Percentiles rank a stretch among this genome's conserved stretches.
These are phyloP conservation scores for Houttuynia cordata DNA, from an alignment of 164 flowering plant species.

Conservation along the genomic window DNA sequence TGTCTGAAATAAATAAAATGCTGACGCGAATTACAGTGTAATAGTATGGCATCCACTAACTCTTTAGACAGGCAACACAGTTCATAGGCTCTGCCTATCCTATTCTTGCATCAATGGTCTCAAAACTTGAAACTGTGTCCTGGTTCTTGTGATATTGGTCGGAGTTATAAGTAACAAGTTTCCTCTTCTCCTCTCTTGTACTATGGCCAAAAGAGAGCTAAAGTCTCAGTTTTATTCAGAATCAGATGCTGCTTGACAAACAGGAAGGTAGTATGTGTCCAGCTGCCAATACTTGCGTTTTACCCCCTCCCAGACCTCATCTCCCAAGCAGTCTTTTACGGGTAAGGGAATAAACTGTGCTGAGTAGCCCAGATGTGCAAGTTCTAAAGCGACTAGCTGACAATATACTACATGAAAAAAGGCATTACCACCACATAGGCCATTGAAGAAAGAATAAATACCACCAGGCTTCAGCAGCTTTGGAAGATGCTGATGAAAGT, in stretches of 20 bases:
- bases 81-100: no score
- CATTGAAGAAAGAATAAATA: constrained; percentile 91
- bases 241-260: constrained; percentile 59
- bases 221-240: constrained; percentile 25
- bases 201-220: neutral
- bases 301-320: constrained; percentile 86
- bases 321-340: constrained; percentile 78
- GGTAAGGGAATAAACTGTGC: constrained; percentile 90
- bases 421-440: constrained; percentile 93
- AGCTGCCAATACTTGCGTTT: constrained; percentile 97
- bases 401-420: constrained; percentile 97
- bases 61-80: no score
- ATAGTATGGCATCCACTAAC: no score
- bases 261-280: constrained; percentile 93
- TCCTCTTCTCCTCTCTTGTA: neutral
- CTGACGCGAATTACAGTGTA: no score
- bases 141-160: no score
- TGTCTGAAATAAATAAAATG: no score
- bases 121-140: no score
- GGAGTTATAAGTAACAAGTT: neutral
- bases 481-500: constrained; percentile 88
- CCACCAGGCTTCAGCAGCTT: constrained; percentile 74
- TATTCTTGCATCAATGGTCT: no score
- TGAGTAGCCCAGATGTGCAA: constrained; percentile 65
- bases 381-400: constrained; percentile 80